These are phyloP conservation scores for Phytophthora aleatoria DNA, from an alignment of 352 stramenopile genomes.

Conservation along the genomic window DNA sequence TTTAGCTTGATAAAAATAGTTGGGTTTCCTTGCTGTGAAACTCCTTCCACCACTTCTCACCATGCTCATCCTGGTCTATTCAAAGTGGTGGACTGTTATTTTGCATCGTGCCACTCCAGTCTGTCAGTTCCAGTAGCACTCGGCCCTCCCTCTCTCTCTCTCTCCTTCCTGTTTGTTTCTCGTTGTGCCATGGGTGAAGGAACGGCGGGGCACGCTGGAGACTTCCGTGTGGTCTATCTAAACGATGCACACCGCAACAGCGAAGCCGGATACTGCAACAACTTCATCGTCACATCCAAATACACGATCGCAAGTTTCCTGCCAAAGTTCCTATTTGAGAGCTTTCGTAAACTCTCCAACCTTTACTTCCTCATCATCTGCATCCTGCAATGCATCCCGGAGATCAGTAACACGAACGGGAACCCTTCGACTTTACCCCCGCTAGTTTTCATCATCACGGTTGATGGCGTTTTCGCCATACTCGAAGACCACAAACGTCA, in stretches of 20 bases:
- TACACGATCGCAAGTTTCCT: slow-evolving; percentile 90
- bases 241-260: slow-evolving; percentile 61
- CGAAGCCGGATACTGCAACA: slow-evolving; percentile 76
- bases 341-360: slow-evolving; percentile 91
- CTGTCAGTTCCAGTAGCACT: slow-evolving; percentile 2
- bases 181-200: slow-evolving; percentile 26
- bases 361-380: slow-evolving; percentile 94
- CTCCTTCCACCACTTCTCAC: slow-evolving; percentile 24
- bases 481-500: slow-evolving; percentile 91
- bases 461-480: slow-evolving; percentile 88
- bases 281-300: slow-evolving; percentile 93
- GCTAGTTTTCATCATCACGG: slow-evolving; percentile 90
- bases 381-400: slow-evolving; percentile 84
- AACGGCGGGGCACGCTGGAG: slow-evolving; percentile 18
- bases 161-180: slow-evolving; percentile 10
- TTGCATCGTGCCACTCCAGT: slow-evolving; percentile 6
- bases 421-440: slow-evolving; percentile 88
- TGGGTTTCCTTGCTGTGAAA: slow-evolving; percentile 15
- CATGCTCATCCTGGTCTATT: slow-evolving; percentile 19
- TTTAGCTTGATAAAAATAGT: slow-evolving; percentile 27
- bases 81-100: slow-evolving; percentile 14
- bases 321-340: slow-evolving; percentile 92
- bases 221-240: slow-evolving; percentile 70
- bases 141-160: not conserved
- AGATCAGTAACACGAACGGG: slow-evolving; percentile 91